Conservation (phyloP, 2,329 filamentous ascomycete species). For the Xylariaceae sp. region DNA sequence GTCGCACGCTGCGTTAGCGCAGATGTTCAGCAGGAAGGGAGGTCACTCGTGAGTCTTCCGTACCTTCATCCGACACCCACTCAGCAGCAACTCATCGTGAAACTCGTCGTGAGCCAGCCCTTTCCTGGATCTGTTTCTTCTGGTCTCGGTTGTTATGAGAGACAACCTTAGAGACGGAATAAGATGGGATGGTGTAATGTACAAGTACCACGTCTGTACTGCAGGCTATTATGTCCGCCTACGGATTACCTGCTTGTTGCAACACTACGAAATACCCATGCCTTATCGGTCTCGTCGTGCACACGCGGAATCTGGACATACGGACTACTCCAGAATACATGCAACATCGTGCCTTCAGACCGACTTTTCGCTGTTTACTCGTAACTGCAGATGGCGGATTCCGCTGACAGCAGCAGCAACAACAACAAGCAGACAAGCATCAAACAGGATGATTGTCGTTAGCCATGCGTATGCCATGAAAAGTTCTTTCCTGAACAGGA, state of each 20-base stretch:
- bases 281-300: neutral
- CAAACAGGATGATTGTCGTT: slow-evolving; percentile 7
- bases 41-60: neutral
- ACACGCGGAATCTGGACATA: neutral
- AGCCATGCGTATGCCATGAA: neutral
- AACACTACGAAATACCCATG: neutral
- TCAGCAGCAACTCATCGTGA: no score
- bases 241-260: neutral
- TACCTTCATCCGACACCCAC: no score
- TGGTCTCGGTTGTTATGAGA: neutral
- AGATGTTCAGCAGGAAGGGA: neutral
- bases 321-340: neutral
- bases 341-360: slow-evolving; percentile 8
- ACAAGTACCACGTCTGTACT: neutral
- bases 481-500: neutral
- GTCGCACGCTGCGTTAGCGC: no score
- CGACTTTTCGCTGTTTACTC: slow-evolving; percentile 11
- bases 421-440: neutral
- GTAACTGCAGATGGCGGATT: neutral
- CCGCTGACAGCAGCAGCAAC: slow-evolving; percentile 2
- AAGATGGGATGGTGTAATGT: neutral
- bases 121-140: neutral
- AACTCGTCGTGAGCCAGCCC: neutral
- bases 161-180: neutral
- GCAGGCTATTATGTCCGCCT: neutral